phyloP scores from a whole-genome alignment of 75 land plant species.

The Pinus taeda region DNA sequence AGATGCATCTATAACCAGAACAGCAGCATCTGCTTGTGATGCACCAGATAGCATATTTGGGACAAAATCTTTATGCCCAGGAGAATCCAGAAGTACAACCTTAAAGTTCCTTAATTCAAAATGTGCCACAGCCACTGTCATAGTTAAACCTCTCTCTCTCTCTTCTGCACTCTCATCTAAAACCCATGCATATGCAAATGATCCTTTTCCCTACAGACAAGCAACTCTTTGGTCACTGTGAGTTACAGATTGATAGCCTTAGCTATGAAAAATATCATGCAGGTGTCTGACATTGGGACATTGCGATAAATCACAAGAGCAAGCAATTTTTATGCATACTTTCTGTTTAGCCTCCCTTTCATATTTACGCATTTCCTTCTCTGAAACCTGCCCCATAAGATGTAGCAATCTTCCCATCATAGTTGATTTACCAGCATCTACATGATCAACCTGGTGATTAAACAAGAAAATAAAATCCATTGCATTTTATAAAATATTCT shows the following conservation, averaged over 20 bases:
- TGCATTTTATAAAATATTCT: background rate
- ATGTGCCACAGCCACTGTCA: conserved; percentile 49
- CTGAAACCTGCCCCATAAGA: conserved; percentile 32
- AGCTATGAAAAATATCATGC: background rate
- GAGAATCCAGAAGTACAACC: conserved; percentile 42
- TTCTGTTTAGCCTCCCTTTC: conserved; percentile 39
- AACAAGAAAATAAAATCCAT: background rate
- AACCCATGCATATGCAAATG: conserved; percentile 54
- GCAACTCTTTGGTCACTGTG: background rate
- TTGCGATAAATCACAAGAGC: background rate
- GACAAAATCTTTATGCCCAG: conserved; percentile 52
- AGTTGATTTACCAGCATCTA: conserved; percentile 55
- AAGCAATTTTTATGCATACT: conserved; percentile 12
- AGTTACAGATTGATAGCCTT: background rate
- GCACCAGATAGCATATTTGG: conserved; percentile 56
- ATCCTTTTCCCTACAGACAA: conserved; percentile 43
- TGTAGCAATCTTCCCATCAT: conserved; percentile 45
- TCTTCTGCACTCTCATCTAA: conserved; percentile 50
- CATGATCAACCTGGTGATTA: conserved; percentile 42
- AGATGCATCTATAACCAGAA: conserved; percentile 48
- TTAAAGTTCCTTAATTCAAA: conserved; percentile 38
- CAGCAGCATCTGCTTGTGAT: conserved; percentile 54
- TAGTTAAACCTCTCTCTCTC: conserved; percentile 49
- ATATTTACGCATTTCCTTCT: conserved; percentile 51
- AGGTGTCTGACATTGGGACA: background rate